A percentile compares a stretch with the other conserved stretches of the same genome.
Conservation (phyloP, 2,329 filamentous ascomycete genomes). For the Endocalyx cinctus region DNA sequence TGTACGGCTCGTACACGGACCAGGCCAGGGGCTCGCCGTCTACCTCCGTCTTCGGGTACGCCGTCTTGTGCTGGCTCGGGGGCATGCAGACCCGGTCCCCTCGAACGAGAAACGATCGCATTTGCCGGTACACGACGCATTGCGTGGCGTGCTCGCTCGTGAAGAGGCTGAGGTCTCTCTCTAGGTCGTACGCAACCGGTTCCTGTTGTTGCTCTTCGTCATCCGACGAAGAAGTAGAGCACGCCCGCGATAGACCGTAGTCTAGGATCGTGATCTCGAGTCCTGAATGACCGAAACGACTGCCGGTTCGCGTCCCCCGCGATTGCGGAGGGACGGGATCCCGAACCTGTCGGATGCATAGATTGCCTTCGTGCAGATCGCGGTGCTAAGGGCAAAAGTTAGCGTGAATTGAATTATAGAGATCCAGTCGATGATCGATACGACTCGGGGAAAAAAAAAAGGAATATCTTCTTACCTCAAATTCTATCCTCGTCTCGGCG, state of each 20-base stretch:
- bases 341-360: constrained; percentile 49
- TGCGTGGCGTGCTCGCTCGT: constrained; percentile 56
- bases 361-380: constrained; percentile 61
- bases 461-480: constrained; percentile 44
- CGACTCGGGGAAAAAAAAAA: no score
- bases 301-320: constrained; percentile 25
- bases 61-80: constrained; percentile 39
- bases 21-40: constrained; percentile 41
- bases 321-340: constrained; percentile 28
- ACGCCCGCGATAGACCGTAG: constrained; percentile 59
- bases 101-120: constrained; percentile 53
- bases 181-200: constrained; percentile 53
- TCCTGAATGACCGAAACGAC: constrained; percentile 54
- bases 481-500: constrained; percentile 53
- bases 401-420: no score
- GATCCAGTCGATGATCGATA: no score
- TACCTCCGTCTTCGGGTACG: constrained; percentile 35
- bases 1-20: constrained; percentile 53
- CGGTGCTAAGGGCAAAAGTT: constrained; percentile 48
- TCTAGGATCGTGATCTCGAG: constrained; percentile 62
- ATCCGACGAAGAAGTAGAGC: constrained; percentile 31
- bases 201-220: constrained; percentile 23
- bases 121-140: constrained; percentile 58
- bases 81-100: constrained; percentile 48
- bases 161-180: constrained; percentile 56